Base-by-base conservation (phyloP, 1,284 basidiomycete genomes). In the Acaromyces ingoldii region DNA sequence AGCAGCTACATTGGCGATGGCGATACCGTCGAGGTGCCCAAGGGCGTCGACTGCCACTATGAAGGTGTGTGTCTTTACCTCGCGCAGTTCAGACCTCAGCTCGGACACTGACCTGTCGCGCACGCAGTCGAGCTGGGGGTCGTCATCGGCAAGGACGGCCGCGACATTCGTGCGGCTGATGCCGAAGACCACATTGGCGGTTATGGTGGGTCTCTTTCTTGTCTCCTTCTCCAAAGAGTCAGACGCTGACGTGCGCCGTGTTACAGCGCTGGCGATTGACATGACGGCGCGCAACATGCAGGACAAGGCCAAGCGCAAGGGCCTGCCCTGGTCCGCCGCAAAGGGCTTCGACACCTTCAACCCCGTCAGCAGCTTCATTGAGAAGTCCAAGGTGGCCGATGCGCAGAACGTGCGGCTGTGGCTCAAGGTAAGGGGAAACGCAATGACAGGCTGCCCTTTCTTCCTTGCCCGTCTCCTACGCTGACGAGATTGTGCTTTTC, bases 211-310 rank as follows among this genome's bases (percentile, higher is more conserved):
- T 55, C 11, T 29, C 15, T n/a, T 38, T 49, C 25, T 17, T 24
- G 10, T 10, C 31, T 10, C 31, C 29, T 22, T 15, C 33, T 31
- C 21, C n/a, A 36, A n/a, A 15, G 21, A 22, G 22, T 21, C 17
- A 22, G 28, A n/a, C 17, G 36, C 26, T 41, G 29, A 47, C 17
- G 29, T 21, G 9, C 42, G 30, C 33, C 36, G 29, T 37, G 39
- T 21, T 19, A 24, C 60, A 93, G 91, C 91, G 36, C 81, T 96
- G 53, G 89, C 89, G 1, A 86, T 95, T 57, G 91, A 96, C 75
- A 86, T 97, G 86, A 97, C 92, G 0, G 92, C 88, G 1, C 83
- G 93, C 24, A 97, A 97, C 78, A 79, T 97, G 72, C 93, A 98
- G 43, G 89, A 96, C 53, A 84, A 84, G 46, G 89, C 88, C 46